Percentiles rank a stretch among this genome's conserved stretches.
phyloP scores from a whole-genome alignment of 176 grass and related monocot genomes.

The Poa pratensis region DNA sequence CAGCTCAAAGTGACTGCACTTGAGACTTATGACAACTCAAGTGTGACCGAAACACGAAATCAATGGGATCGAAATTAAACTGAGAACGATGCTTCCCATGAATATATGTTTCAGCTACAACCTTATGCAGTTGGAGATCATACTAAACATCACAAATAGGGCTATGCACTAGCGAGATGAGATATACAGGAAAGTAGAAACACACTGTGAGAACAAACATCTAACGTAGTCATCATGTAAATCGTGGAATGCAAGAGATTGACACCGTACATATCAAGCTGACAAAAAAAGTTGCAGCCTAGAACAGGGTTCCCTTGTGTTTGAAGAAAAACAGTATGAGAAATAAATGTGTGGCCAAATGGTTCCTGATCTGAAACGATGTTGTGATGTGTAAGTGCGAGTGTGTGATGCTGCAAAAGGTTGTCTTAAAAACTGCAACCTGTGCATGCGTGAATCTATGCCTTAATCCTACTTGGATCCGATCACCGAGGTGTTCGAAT shows the following conservation, averaged over 20 bases:
- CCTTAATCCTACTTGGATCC: background rate
- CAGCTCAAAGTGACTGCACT: background rate
- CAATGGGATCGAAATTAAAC: background rate
- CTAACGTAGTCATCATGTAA: background rate
- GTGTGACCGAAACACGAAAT: background rate
- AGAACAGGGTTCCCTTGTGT: constrained; percentile 32
- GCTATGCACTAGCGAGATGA: background rate
- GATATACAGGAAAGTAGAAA: no score
- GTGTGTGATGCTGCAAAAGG: constrained; percentile 44
- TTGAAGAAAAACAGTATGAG: constrained; percentile 22
- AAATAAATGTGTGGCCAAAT: constrained; percentile 14
- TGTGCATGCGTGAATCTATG: constrained; percentile 40
- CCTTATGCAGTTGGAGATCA: no score
- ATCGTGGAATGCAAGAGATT: constrained; percentile 18
- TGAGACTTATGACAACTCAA: background rate
- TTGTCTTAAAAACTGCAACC: constrained; percentile 63
- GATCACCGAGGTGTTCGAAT: constrained; percentile 3
- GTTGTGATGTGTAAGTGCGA: constrained; percentile 29
- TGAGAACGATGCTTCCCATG: no score
- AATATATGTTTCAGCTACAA: no score
- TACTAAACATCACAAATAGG: background rate
- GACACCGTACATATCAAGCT: constrained; percentile 29
- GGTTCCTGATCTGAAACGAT: constrained; percentile 17
- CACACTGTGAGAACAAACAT: background rate
- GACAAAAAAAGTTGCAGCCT: constrained; percentile 56